Base-by-base conservation (phyloP, 768 basidiomycete species). In the Phaffia tasmanica region DNA sequence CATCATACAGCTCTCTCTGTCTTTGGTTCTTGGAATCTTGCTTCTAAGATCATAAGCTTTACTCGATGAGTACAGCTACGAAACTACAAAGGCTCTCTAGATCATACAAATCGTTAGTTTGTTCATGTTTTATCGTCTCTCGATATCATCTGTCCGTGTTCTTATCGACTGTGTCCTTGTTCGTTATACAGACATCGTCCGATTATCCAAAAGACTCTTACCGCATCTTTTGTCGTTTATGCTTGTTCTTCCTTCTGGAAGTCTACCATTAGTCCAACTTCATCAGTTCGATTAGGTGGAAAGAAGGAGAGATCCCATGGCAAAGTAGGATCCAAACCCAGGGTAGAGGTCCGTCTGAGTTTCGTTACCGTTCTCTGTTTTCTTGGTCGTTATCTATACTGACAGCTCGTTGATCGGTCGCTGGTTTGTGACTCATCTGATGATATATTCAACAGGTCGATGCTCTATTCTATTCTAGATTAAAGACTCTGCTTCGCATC, bases 381-480 rank as follows among this genome's bases (percentile, higher is more conserved):
- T 65, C 32, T 2, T 16, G 54, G 11, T 47, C n/a, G 3, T 1
- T 1, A 46, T 14, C 15, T 30, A 27, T n/a, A 19, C 30, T 18
- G 58, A 25, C 11, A 11, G 19, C 14, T n/a, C 6, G 29, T 27
- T 27, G 71, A 70, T 15, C n/a, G n/a, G 4, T 30, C 18, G 15
- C 19, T 7, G 16, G 60, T 25, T 47, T 29, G 42, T 27, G 29
- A n/a, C n/a, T 30, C 11, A 18, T 5, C 27, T 30, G 9, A 3
- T 9, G 19, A 35, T 16, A n/a, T 32, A 6, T 23, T 21, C 1
- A 27, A 16, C 72, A 91, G 86, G 86, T 94, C n/a, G 94, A 97
- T 75, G 87, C 87, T 1, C 75, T 89, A 23, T 98, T 98, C 78
- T 93, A 91, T 73, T 81, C 84, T 69, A 83, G 90, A 11, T 81